These are phyloP conservation scores for Bromus sterilis DNA, from an alignment of 176 grass and related monocot genomes.

Conservation along the genomic window DNA sequence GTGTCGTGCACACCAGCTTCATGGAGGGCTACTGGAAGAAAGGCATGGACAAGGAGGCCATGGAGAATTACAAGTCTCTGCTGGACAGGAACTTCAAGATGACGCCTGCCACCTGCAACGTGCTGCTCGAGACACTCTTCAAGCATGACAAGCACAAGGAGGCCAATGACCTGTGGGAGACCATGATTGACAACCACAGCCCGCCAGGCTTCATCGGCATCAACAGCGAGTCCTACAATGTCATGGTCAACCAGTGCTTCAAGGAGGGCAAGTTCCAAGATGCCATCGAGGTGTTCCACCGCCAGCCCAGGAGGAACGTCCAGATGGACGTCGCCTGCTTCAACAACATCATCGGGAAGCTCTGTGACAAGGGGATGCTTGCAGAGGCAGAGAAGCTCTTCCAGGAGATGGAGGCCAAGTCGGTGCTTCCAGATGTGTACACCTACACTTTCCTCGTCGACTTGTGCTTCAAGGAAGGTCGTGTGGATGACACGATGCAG, in stretches of 20 bases:
- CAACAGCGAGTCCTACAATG: constrained; percentile 10
- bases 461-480: background rate
- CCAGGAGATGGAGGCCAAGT: background rate
- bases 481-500: background rate
- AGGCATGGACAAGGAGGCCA: constrained; percentile 46
- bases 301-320: background rate
- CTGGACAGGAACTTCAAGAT: constrained; percentile 51
- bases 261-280: background rate
- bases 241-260: constrained; percentile 13
- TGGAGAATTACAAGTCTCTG: constrained; percentile 52
- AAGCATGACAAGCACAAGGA: constrained; percentile 40
- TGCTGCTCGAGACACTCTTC: constrained; percentile 40
- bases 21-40: constrained; percentile 39
- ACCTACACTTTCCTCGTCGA: constrained; percentile 43
- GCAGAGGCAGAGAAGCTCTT: constrained; percentile 6
- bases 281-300: background rate
- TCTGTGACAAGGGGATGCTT: background rate
- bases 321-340: constrained; percentile 6
- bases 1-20: background rate
- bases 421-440: constrained; percentile 28
- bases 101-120: constrained; percentile 46
- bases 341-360: constrained; percentile 9
- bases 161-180: constrained; percentile 37
- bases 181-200: constrained; percentile 32
- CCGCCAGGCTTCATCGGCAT: background rate